Conservation (phyloP, 805 yeast species). For the Clavispora asparagi region DNA sequence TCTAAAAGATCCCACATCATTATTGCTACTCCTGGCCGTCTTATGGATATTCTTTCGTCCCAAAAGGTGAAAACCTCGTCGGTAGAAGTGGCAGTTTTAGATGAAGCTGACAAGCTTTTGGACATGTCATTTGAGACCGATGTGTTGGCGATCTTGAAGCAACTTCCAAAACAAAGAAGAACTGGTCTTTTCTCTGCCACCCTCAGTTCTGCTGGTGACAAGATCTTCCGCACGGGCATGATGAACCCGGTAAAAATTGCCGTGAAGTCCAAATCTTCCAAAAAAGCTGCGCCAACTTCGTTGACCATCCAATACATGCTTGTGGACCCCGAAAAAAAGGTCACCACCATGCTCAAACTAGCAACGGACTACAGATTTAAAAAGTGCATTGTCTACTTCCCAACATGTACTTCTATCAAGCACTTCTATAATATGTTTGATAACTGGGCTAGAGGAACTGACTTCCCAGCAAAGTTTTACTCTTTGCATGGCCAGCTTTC, state of each 20-base stretch:
- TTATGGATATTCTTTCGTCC: constrained; percentile 66
- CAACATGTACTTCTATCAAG: constrained; percentile 83
- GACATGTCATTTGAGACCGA: constrained; percentile 73
- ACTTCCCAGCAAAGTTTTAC: constrained; percentile 38
- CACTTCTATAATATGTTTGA: constrained; percentile 61
- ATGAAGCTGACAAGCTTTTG: constrained; percentile 88
- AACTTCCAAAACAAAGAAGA: constrained; percentile 85
- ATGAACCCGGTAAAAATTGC: constrained; percentile 86
- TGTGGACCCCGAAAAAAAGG: constrained; percentile 55
- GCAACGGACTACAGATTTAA: constrained; percentile 52
- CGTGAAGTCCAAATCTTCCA: constrained; percentile 50
- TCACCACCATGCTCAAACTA: constrained; percentile 53
- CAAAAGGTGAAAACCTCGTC: constrained; percentile 53
- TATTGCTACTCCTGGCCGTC: constrained; percentile 90
- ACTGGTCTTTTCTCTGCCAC: constrained; percentile 96
- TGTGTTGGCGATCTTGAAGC: constrained; percentile 57
- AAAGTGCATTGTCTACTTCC: constrained; percentile 86
- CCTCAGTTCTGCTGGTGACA: constrained; percentile 71
- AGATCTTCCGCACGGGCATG: constrained; percentile 82
- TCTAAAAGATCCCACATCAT: constrained; percentile 62
- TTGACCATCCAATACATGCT: constrained; percentile 58
- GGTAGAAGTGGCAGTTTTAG: constrained; percentile 73
- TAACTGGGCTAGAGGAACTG: constrained; percentile 22
- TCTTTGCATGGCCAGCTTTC: constrained; percentile 89
- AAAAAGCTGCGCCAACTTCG: constrained; percentile 52